Evolutionary conservation across 1,284 basidiomycete genomes (phyloP), one percentile per base, ranked within the genome.

Genomic region (Chiua sp.): DNA sequence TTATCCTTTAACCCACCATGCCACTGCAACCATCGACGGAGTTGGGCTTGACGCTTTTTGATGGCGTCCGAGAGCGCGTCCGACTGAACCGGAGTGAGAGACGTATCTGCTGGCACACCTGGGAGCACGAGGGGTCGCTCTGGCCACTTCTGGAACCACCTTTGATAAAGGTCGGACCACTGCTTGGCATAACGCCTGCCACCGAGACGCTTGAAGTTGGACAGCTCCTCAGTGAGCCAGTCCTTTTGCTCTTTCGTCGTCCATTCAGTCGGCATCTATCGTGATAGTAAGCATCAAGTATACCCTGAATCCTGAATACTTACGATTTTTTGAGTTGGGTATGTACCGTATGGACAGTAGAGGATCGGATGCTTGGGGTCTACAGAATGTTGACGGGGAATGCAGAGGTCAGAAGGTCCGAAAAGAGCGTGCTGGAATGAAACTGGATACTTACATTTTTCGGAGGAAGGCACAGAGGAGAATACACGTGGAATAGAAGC

Each of bases 11-110:
- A 23, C 2, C 60, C 49, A 0, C 35, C 44, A 47, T 55, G 57
- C 60, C 60, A 61, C 2, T 55, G 50, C 57, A 61, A 32, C 53
- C 60, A 61, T 2, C 11, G 20, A 6, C 20, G 35, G 10, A 61
- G 56, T 20, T 59, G 57, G 1, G 15, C 3, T 23, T 59, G 48
- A n/a, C 32, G 35, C 10, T 8, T 3, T 7, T 16, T 8, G 26
- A 48, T 20, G 18, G 47, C 47, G 4, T 12, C 12, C 1, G 47
- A 5, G 20, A 48, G 47, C 26, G 8, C 20, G 15, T 48, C 13
- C 4, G 7, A 10, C 8, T 48, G 47, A 4, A 6, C 30, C 26
- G 18, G 7, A 28, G 47, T 48, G 1, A 48, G 26, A 3, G 8
- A 16, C 10, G 47, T 15, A 28, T 48, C 28, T 7, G 4, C 6